phyloP scores from a whole-genome alignment of 805 yeast genomes.

The Vanderwaltozyma tropicalis region DNA sequence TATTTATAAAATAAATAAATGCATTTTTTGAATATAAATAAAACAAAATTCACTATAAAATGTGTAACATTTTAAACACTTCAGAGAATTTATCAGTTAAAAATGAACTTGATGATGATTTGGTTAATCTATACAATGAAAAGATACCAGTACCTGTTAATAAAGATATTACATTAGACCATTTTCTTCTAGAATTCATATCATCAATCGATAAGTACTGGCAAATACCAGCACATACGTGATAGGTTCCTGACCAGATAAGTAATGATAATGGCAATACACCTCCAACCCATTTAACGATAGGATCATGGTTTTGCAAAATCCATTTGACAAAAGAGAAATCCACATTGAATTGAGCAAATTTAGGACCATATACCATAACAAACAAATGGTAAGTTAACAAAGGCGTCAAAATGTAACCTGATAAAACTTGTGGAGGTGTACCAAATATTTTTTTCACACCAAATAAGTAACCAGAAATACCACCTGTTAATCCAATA shows the following conservation, averaged over 20 bases:
- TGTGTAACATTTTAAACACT: constrained; percentile 5
- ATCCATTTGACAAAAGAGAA: constrained; percentile 18
- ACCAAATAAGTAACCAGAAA: constrained; percentile 19
- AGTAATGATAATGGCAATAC: constrained; percentile 14
- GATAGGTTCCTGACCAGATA: constrained; percentile 16
- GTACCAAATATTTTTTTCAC: constrained; percentile 9
- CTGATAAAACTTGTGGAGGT: constrained; percentile 18
- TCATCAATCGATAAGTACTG: constrained; percentile 12
- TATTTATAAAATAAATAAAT: too few relatives aligned
- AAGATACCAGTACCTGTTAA: constrained; percentile 10
- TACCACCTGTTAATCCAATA: constrained; percentile 19
- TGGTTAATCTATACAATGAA: constrained; percentile 12
- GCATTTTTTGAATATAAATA: too few relatives aligned
- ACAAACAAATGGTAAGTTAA: constrained; percentile 13
- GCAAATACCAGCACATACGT: constrained; percentile 17
- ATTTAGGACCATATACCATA: constrained; percentile 11
- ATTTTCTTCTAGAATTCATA: constrained; percentile 10
- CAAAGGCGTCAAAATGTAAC: constrained; percentile 13
- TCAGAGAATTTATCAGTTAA: constrained; percentile 7
- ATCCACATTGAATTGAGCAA: constrained; percentile 10
- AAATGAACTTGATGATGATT: neutral
- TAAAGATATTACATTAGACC: constrained; percentile 10
- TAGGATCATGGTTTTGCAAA: constrained; percentile 11
- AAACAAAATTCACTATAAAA: neutral
- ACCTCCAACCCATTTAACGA: constrained; percentile 15